Percentiles rank a stretch among this genome's conserved stretches.
Evolutionary conservation across 2,329 filamentous ascomycete species (phyloP).

Genomic region (Pseudonectria foliicola): DNA sequence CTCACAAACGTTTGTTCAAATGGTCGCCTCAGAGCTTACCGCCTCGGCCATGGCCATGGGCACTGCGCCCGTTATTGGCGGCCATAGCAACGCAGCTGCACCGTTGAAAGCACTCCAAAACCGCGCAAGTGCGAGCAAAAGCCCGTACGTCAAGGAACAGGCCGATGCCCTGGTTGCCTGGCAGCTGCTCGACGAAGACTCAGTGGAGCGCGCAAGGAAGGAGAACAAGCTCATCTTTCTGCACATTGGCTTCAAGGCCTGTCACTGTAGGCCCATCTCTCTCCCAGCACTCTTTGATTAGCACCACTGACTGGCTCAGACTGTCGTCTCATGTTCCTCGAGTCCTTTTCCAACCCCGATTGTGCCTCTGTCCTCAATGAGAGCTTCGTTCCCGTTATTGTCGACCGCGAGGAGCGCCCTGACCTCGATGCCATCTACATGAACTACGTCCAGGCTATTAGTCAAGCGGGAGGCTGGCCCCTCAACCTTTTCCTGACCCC

Average conservation of each 20-base stretch:
- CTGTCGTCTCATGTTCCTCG: slow-evolving; percentile 85
- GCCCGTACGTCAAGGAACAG: slow-evolving; percentile 61
- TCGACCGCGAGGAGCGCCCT: slow-evolving; percentile 89
- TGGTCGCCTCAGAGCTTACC: slow-evolving; percentile 33
- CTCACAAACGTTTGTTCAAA: slow-evolving; percentile 12
- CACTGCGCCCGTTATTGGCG: slow-evolving; percentile 17
- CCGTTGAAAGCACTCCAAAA: slow-evolving; percentile 26
- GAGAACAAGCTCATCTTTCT: slow-evolving; percentile 88
- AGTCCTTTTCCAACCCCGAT: slow-evolving; percentile 79
- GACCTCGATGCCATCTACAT: slow-evolving; percentile 96
- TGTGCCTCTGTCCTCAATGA: slow-evolving; percentile 78
- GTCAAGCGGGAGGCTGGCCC: slow-evolving; percentile 85
- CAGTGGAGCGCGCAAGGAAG: slow-evolving; percentile 66
- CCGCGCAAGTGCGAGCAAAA: slow-evolving; percentile 32
- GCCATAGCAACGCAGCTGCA: slow-evolving; percentile 11
- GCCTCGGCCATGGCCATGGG: slow-evolving; percentile 28
- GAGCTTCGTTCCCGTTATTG: slow-evolving; percentile 82
- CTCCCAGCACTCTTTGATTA: background rate
- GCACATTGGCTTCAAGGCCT: slow-evolving; percentile 91
- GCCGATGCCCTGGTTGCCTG: slow-evolving; percentile 79
- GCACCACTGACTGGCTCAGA: slow-evolving; percentile 38
- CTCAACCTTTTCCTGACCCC: slow-evolving; percentile 95
- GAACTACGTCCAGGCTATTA: slow-evolving; percentile 95
- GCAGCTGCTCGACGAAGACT: slow-evolving; percentile 79
- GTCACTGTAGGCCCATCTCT: slow-evolving; percentile 65